phyloP scores from a whole-genome alignment of 768 basidiomycete species.

The Phanerochaete carnosa region DNA sequence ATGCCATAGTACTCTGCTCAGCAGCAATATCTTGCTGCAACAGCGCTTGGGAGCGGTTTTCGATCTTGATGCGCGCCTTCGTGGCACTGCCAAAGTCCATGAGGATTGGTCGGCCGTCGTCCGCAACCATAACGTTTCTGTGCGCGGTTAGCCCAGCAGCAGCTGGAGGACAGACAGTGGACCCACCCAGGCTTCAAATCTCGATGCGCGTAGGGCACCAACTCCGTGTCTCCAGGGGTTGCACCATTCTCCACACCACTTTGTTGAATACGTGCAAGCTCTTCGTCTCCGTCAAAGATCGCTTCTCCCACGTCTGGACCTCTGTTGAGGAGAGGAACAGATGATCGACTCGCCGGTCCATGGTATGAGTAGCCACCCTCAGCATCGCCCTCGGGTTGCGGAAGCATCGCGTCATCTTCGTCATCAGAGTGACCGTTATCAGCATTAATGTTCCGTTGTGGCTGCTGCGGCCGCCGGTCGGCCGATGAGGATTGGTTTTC shows the following conservation, averaged over 20 bases:
- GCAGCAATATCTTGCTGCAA: slow-evolving; percentile 96
- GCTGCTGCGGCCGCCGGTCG: slow-evolving; percentile 23
- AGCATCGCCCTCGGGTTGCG: slow-evolving; percentile 70
- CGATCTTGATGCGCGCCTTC: slow-evolving; percentile 80
- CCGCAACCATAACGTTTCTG: slow-evolving; percentile 96
- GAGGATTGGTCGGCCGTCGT: slow-evolving; percentile 87
- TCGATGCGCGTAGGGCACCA: slow-evolving; percentile 91
- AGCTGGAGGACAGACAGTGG: background rate
- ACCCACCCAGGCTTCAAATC: slow-evolving; percentile 95
- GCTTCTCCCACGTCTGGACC: slow-evolving; percentile 47
- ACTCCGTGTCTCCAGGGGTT: slow-evolving; percentile 39
- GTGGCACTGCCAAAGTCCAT: slow-evolving; percentile 98
- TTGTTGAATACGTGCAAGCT: slow-evolving; percentile 43
- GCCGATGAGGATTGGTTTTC: slow-evolving; percentile 20
- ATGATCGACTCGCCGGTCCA: slow-evolving; percentile 22
- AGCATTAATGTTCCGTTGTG: slow-evolving; percentile 25
- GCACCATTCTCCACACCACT: slow-evolving; percentile 33
- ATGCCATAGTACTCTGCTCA: slow-evolving; percentile 98
- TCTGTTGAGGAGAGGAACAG: slow-evolving; percentile 59
- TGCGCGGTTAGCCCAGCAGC: background rate
- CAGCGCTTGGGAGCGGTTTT: slow-evolving; percentile 83
- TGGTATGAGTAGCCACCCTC: slow-evolving; percentile 77
- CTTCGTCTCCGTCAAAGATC: slow-evolving; percentile 82
- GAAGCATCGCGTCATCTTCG: slow-evolving; percentile 69
- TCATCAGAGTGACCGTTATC: slow-evolving; percentile 42